phyloP scores from a whole-genome alignment of 441 rosid species.

The Raphanus hybrid region DNA sequence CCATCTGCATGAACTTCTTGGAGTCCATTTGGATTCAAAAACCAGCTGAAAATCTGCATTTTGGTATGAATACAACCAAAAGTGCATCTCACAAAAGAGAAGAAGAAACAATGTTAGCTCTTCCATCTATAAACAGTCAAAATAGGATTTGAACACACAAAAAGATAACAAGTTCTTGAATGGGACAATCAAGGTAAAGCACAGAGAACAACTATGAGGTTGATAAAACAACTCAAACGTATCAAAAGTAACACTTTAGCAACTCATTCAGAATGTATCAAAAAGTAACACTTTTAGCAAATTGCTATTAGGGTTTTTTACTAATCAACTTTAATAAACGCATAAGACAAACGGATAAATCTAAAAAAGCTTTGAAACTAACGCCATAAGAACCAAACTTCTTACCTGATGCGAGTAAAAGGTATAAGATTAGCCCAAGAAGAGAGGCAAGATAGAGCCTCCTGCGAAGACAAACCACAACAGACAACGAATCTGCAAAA shows the following conservation, averaged over 20 bases:
- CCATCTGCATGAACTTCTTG: constrained; percentile 96
- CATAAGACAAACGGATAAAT: neutral
- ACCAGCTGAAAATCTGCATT: constrained; percentile 86
- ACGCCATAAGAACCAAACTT: constrained; percentile 37
- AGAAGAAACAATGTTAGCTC: constrained; percentile 92
- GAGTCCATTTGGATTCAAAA: constrained; percentile 77
- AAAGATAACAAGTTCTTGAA: too few relatives aligned
- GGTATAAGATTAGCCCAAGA: neutral
- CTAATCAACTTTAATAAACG: neutral
- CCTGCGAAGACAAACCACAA: constrained; percentile 1
- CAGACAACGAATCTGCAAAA: constrained; percentile 31
- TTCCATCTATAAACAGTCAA: constrained; percentile 46
- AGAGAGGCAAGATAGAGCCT: neutral
- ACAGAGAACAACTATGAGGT: neutral
- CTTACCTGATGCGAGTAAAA: constrained; percentile 44
- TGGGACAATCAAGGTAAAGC: neutral
- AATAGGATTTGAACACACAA: too few relatives aligned
- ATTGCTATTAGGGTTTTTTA: neutral
- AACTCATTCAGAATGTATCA: neutral
- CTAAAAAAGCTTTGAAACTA: constrained; percentile 5
- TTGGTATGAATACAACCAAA: constrained; percentile 75
- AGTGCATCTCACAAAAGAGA: constrained; percentile 96
- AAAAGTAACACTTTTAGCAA: neutral
- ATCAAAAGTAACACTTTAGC: neutral
- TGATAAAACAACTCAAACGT: neutral